Evolutionary conservation across 768 basidiomycete species (phyloP), one percentile per base, ranked within the genome.

Genomic region (Russula compacta): DNA sequence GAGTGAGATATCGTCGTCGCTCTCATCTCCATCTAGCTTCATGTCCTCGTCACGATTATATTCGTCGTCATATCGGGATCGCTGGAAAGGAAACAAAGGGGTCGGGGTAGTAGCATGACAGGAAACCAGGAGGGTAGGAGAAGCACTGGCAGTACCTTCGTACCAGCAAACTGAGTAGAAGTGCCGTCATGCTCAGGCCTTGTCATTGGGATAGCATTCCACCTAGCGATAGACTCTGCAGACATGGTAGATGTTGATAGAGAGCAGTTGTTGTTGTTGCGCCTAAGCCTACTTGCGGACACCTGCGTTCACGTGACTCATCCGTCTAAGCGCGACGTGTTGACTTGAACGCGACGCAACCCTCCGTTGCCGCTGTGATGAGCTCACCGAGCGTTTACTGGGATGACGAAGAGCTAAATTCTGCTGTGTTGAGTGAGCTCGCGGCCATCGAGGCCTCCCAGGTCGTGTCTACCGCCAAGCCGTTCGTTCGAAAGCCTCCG

Each of bases 381-480:
- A 87, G 83, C 76, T 89, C 86, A 39, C 61, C 61, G 24, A 88
- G 89, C 74, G 84, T 79, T 44, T 89, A 84, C 69, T 91, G 87
- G 69, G 81, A 82, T 63, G 83, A 83, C 63, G 64, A 66, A 7
- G 85, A 86, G 4, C 66, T 72, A 35, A 79, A 89, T 71, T 79
- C 79, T 47, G 80, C 78, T 39, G 78, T 81, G 3, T 68, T 89
- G 7, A 72, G 78, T 40, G 78, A 86, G 67, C 77, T 92, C 24
- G 85, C 88, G 68, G 78, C 81, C 19, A 84, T 92, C 48, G 88
- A 92, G 73, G 83, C 86, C 10, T 78, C 81, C 15, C 77, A 82
- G 64, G 61, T 66, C 66, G 50, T 56, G 60, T 66, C 53, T 51
- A 62, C 54, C 65, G 64, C 69, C 60, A 58, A 59, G 57, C 43